Evolutionary conservation across 345 rosid species (phyloP).

Genomic region (Turritis glabra): DNA sequence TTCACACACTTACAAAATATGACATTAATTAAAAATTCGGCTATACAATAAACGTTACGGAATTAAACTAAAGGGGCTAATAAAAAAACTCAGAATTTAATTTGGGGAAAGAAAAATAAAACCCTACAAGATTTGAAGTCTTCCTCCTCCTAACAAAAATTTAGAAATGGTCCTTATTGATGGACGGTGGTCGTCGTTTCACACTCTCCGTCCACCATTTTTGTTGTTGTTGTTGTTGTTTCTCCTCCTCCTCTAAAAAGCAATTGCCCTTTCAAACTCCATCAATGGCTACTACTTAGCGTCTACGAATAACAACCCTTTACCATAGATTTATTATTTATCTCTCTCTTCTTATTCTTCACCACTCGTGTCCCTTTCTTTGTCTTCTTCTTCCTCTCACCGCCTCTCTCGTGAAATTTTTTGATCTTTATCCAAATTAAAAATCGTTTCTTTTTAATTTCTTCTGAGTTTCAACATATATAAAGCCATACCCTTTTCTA

Average conservation of each 20-base stretch:
- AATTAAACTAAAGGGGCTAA: background rate
- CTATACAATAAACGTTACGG: constrained; percentile 1
- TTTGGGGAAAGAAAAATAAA: constrained; percentile 20
- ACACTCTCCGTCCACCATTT: constrained; percentile 36
- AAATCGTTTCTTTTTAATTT: background rate
- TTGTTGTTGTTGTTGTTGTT: too few relatives aligned
- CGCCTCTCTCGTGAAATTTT: constrained; percentile 24
- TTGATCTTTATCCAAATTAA: constrained; percentile 24
- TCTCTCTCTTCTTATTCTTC: constrained; percentile 13
- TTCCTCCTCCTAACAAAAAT: background rate
- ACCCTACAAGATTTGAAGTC: constrained; percentile 11
- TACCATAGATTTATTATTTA: constrained; percentile 7
- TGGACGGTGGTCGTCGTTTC: constrained; percentile 43
- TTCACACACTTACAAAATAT: background rate
- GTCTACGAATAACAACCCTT: background rate
- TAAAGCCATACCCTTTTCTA: constrained; percentile 9
- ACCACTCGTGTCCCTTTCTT: constrained; percentile 31
- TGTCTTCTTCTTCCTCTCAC: constrained; percentile 42
- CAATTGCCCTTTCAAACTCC: constrained; percentile 19
- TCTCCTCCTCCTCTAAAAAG: constrained; percentile 23
- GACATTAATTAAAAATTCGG: background rate
- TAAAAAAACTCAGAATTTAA: background rate
- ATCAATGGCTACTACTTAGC: constrained; percentile 31
- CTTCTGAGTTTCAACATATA: background rate
- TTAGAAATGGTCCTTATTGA: constrained; percentile 22